Evolutionary conservation across 768 basidiomycete genomes (phyloP), one percentile per base, ranked within the genome.

Genomic region (Suillus decipiens): DNA sequence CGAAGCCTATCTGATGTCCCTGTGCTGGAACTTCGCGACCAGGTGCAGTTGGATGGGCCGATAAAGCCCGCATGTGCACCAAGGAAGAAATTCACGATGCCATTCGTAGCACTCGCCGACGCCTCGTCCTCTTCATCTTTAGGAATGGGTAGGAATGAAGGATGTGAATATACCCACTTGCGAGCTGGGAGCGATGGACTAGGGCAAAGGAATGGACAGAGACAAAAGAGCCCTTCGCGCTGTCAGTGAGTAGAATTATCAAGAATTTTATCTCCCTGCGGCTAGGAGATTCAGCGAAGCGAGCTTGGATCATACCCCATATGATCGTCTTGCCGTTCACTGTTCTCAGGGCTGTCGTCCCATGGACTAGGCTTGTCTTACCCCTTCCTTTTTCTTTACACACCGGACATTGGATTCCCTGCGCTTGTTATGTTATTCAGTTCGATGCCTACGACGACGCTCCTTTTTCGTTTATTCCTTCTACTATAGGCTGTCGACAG

Each of bases 61-160:
- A 33, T 10, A 15, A 50, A 28, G 17, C 5, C 17, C 17, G 15
- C 11, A 24, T 1, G 5, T 3, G 5, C 37, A 15, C 17, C 39
- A 11, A 57, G 56, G 24, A 57, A 57, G 37, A 57, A 28, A 11
- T 28, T 57, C 10, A 17, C 39, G 39, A 57, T 57, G 17, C 56
- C 56, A 12, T 19, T 57, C 17, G 10, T 57, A 12, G 39, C 56
- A 17, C 56, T 57, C 19, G 56, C 24, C 24, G 39, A 57, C 9
- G 19, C 17, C 1, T 39, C 55, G 15, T n/a, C 34, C 9, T 39
- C 15, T 9, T 34, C 55, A 28, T 3, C 56, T 17, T 7, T 17
- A 1, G 14, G 19, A 11, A 56, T 37, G 55, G 9, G 22, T 10
- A 34, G 11, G 11, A 55, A 14, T 12, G 54, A 55, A 14, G 37